Base-by-base conservation (phyloP, 192 early-diverging fungal species). In the Umbelopsis sp. region DNA sequence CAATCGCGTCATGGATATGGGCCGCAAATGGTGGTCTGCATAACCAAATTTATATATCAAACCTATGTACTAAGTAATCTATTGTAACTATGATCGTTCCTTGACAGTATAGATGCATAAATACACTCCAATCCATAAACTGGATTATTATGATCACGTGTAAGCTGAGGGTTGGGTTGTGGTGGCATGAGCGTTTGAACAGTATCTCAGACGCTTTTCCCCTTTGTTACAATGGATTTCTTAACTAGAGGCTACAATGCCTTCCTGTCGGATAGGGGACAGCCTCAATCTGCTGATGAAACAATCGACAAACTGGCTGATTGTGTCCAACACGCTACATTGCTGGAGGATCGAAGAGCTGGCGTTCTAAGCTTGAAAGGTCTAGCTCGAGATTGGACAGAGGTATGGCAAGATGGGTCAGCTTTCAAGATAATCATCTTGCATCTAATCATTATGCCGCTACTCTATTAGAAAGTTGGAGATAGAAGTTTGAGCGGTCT, bases 291-390 rank as follows among this genome's bases (percentile, higher is more conserved):
- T 14, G 88, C 83, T 6, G 80, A 82, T 25, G 93, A 94, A 66
- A 95, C 95, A 31, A 88, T 98, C 71, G 90, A 91, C 70, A 90
- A 87, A 72, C 83, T 97, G 68, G 90, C 88, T 38, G 96, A 97
- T 74, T 84, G 95, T 53, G 90, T 93, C 32, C 87, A 84, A 65
- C 87, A 94, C 56, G 89, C 94, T 17, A 95, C 93, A 10, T 83
- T 97, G 24, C 77, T 95, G 29, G 97, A 99, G 74, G 97, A 99
- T 84, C 81, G 93, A 53, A 78, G 96, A 32, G 93, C 95, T 6
- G 94, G 92, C 1, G 92, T 97, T 14, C 86, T 92, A 22, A 89
- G 91, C 8, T 81, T 99, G 65, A 95, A 95, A 70, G 93, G 93
- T 2, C 85, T 97, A 36, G 87, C 93, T 9, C 80, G 91, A 51